Percentiles rank a stretch among this genome's conserved stretches.
phyloP scores from a whole-genome alignment of 345 rosid species.

The Noccaea caerulescens region DNA sequence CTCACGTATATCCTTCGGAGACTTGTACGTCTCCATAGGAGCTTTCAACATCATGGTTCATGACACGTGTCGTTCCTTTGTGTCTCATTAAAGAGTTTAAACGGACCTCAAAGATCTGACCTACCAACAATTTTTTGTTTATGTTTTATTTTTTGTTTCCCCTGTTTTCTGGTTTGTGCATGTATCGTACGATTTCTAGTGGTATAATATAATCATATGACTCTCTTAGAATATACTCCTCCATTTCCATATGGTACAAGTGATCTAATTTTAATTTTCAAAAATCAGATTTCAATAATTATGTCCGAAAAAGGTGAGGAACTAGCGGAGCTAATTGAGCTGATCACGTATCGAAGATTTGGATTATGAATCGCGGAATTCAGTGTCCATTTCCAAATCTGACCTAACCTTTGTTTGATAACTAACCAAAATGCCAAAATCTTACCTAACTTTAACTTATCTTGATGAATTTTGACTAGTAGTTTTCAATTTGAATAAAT shows the following conservation, averaged over 20 bases:
- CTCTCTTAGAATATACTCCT: neutral
- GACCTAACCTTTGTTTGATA: constrained; percentile 7
- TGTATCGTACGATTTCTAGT: constrained; percentile 25
- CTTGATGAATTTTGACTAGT: too few species aligned
- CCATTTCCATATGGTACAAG: neutral
- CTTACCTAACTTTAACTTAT: constrained; percentile 16
- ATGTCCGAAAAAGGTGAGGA: neutral
- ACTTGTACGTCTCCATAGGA: constrained; percentile 27
- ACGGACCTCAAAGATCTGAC: constrained; percentile 8
- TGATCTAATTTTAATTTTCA: neutral
- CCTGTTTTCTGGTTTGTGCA: neutral
- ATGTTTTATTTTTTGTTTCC: neutral
- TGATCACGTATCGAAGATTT: constrained; percentile 7
- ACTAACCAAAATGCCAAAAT: constrained; percentile 35
- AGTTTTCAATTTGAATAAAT: neutral
- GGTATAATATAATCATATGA: neutral
- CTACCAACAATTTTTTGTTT: constrained; percentile 9
- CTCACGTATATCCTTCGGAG: constrained; percentile 25
- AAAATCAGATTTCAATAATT: neutral
- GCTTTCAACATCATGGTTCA: constrained; percentile 26
- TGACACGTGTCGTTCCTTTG: constrained; percentile 11
- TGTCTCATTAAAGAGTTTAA: neutral
- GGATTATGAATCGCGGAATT: constrained; percentile 15
- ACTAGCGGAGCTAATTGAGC: constrained; percentile 21
- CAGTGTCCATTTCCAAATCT: constrained; percentile 25